Evolutionary conservation across 345 rosid species (phyloP), one percentile per base, ranked within the genome.

Genomic region (Gossypium stocksii): DNA sequence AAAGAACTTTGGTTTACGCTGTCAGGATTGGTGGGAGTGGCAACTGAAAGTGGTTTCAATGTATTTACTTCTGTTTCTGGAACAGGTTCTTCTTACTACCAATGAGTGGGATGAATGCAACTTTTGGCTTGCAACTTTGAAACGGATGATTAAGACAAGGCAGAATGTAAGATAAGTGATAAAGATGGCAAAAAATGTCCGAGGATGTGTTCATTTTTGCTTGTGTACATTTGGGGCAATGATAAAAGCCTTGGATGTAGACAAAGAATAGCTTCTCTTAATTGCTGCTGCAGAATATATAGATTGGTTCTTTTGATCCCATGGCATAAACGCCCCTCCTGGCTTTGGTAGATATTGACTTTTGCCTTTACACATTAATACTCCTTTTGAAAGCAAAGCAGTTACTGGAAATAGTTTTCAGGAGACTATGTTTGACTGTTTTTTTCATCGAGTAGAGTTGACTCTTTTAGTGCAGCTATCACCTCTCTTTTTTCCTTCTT

Each of bases 51-150:
- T 13, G 51, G 22, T 61, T 34, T 65, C 25, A 14, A 17, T 43
- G 20, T 52, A 15, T 52, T 63, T 23, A 9, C 48, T 29, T 56
- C 20, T 73, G 56, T 75, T 22, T 59, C 20, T 29, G 71, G 27
- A 25, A 71, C 85, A 95, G 99, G 93, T 95, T 46, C 87, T 81
- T 61, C 93, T 96, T 71, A 96, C 99, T 29, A 96, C 97, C 13
- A 93, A 88, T 44, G 99, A 96, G 80, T 96, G 99, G 99, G 99
- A 96, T 74, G 99, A 96, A 81, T 93, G 99, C 84, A 93, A 89
- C 82, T 91, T 91, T 86, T 96, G 99, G 99, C 86, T 96, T 77
- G 88, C 97, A 15, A 84, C 93, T 0, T 84, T 96, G 7, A 96
- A 96, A 82, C 86, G 99, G 77, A 96, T 93, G 99, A 96, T 96